These are phyloP conservation scores for Punica granatum DNA, from an alignment of 345 rosid genomes.

Conservation along the genomic window DNA sequence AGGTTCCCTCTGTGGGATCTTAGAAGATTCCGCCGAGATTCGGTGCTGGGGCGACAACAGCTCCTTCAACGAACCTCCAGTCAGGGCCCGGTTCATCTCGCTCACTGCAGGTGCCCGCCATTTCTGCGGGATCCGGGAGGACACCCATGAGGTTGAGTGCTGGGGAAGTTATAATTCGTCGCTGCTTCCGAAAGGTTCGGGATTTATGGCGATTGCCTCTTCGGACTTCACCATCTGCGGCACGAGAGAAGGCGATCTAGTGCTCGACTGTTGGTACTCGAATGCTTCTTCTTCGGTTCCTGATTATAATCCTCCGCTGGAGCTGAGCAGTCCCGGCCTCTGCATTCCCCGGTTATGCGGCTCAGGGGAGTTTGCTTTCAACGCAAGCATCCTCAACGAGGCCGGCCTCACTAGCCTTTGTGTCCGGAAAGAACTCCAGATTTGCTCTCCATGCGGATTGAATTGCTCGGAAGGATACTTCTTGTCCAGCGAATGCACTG, in stretches of 20 bases:
- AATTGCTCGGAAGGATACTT: constrained; percentile 72
- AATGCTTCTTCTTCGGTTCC: constrained; percentile 31
- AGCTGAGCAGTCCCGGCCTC: constrained; percentile 81
- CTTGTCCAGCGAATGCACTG: constrained; percentile 68
- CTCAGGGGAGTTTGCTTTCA: constrained; percentile 57
- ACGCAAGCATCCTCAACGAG: constrained; percentile 75
- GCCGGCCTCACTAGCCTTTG: constrained; percentile 70
- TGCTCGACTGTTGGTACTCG: constrained; percentile 77
- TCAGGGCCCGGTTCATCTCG: constrained; percentile 35
- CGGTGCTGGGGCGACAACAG: constrained; percentile 61
- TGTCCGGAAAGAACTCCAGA: constrained; percentile 49
- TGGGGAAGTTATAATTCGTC: constrained; percentile 76
- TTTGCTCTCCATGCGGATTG: constrained; percentile 69
- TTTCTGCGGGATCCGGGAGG: constrained; percentile 79
- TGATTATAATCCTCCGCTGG: constrained; percentile 72
- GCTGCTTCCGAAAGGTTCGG: constrained; percentile 56
- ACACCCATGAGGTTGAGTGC: constrained; percentile 73
- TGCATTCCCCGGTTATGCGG: constrained; percentile 53
- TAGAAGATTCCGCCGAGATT: constrained; percentile 35
- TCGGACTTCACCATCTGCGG: constrained; percentile 75
- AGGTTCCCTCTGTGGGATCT: constrained; percentile 51
- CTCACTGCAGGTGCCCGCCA: constrained; percentile 67
- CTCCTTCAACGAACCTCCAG: constrained; percentile 26
- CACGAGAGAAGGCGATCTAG: constrained; percentile 74
- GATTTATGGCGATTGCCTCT: constrained; percentile 80